Conservation (phyloP, 1,139 yeast genomes). For the Suhomyces guaymorum region DNA sequence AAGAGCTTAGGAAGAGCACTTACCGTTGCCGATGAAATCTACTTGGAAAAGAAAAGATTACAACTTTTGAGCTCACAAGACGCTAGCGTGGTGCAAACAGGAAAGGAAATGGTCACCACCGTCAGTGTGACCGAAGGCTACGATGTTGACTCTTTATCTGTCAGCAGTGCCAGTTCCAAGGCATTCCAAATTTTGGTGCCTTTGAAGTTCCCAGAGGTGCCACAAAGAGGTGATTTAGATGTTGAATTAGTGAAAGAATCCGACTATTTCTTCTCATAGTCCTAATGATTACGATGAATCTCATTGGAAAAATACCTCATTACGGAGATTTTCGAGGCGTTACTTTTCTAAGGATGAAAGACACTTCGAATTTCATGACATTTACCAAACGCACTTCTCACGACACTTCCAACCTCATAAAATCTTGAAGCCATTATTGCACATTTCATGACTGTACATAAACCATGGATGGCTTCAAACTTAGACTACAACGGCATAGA, state of each 20-base stretch:
- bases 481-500: too few relatives aligned
- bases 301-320: too few relatives aligned
- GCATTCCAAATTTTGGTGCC: slow-evolving; percentile 54
- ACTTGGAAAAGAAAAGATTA: slow-evolving; percentile 66
- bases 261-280: slow-evolving; percentile 70
- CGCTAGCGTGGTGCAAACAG: slow-evolving; percentile 51
- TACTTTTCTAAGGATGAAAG: too few relatives aligned
- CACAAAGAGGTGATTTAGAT: slow-evolving; percentile 82
- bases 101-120: slow-evolving; percentile 66
- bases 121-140: slow-evolving; percentile 60
- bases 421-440: too few relatives aligned
- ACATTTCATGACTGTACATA: too few relatives aligned
- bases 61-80: slow-evolving; percentile 54
- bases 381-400: too few relatives aligned
- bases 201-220: slow-evolving; percentile 70
- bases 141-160: slow-evolving; percentile 28
- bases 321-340: too few relatives aligned
- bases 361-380: too few relatives aligned
- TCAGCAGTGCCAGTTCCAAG: slow-evolving; percentile 28
- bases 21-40: slow-evolving; percentile 72
- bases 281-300: too few relatives aligned
- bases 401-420: too few relatives aligned
- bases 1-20: slow-evolving; percentile 56
- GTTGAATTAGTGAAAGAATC: slow-evolving; percentile 72
- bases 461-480: too few relatives aligned